These are phyloP conservation scores for Rasamsonia emersonii DNA, from an alignment of 2,329 filamentous ascomycete species.

Conservation along the genomic window DNA sequence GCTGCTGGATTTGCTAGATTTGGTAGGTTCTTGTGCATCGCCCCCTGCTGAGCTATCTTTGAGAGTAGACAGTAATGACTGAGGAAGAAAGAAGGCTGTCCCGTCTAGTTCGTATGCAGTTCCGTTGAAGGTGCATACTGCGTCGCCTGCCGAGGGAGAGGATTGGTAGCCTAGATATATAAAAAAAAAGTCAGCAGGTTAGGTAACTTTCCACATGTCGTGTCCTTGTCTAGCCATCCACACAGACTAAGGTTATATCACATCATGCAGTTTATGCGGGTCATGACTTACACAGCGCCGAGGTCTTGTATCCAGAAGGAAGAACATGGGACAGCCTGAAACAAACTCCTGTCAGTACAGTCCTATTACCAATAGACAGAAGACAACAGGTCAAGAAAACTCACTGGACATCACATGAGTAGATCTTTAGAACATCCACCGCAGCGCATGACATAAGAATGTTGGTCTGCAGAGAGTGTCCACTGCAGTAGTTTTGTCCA, in stretches of 20 bases:
- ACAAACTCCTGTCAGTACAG: no score
- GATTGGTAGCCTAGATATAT: conserved; percentile 13
- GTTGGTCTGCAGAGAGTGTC: conserved; percentile 11
- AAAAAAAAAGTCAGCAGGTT: no score
- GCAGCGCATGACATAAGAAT: conserved; percentile 13
- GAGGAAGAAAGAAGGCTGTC: conserved; percentile 6
- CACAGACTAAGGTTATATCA: no score
- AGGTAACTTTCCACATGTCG: no score
- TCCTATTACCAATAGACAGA: no score
- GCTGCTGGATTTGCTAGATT: no score
- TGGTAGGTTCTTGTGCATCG: no score
- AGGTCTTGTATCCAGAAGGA: conserved; percentile 7
- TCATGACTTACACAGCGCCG: conserved; percentile 14
- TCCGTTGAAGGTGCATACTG: conserved; percentile 20
- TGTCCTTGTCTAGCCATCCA: no score
- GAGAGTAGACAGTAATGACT: conserved; percentile 7
- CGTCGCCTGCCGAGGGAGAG: conserved; percentile 10
- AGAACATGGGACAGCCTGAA: conserved; percentile 11
- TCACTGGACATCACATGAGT: conserved; percentile 15
- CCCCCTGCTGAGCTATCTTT: no score
- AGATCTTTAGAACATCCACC: conserved; percentile 7
- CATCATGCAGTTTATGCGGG: no score
- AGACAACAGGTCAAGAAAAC: conserved; percentile 1
- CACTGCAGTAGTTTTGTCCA: conserved; percentile 12
- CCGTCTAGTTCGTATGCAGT: conserved; percentile 13